phyloP scores from a whole-genome alignment of 2,329 filamentous ascomycete genomes.

The Colletotrichum sp. region DNA sequence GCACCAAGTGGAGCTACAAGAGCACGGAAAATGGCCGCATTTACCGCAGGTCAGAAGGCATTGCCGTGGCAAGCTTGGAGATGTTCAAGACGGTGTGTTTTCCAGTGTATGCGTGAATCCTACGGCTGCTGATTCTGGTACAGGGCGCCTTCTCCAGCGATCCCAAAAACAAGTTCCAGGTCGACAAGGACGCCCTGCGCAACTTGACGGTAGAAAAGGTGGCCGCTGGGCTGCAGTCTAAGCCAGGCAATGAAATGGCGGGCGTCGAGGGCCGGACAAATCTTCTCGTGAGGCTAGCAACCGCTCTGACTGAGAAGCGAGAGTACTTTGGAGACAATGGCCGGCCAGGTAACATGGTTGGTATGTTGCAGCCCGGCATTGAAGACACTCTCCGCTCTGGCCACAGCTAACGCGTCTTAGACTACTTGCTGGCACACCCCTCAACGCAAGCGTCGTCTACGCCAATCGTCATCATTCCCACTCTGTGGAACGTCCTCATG shows the following conservation, averaged over 20 bases:
- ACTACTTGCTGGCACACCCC: constrained; percentile 91
- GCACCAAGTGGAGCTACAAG: constrained; percentile 90
- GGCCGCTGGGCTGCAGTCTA: constrained; percentile 84
- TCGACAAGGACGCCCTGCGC: constrained; percentile 82
- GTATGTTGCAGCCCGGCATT: constrained; percentile 51
- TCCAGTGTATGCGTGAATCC: neutral
- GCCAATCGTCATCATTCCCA: constrained; percentile 84
- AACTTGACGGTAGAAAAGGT: constrained; percentile 76
- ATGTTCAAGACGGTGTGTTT: constrained; percentile 82
- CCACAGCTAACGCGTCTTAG: constrained; percentile 48
- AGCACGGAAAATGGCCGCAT: constrained; percentile 84
- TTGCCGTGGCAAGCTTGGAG: constrained; percentile 78
- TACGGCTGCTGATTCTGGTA: neutral
- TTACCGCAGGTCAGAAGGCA: constrained; percentile 86
- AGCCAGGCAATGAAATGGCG: constrained; percentile 78
- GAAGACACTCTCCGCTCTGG: neutral
- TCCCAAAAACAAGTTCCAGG: constrained; percentile 80
- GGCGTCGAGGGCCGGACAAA: constrained; percentile 86
- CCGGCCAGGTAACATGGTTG: constrained; percentile 92
- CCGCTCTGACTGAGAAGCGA: constrained; percentile 75
- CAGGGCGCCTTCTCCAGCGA: constrained; percentile 86
- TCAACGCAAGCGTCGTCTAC: constrained; percentile 88
- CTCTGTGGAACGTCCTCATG: constrained; percentile 91
- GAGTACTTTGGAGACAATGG: constrained; percentile 86
- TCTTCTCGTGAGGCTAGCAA: constrained; percentile 76